These are phyloP conservation scores for Podospora sp. DNA, from an alignment of 495 filamentous ascomycete genomes.

Conservation along the genomic window DNA sequence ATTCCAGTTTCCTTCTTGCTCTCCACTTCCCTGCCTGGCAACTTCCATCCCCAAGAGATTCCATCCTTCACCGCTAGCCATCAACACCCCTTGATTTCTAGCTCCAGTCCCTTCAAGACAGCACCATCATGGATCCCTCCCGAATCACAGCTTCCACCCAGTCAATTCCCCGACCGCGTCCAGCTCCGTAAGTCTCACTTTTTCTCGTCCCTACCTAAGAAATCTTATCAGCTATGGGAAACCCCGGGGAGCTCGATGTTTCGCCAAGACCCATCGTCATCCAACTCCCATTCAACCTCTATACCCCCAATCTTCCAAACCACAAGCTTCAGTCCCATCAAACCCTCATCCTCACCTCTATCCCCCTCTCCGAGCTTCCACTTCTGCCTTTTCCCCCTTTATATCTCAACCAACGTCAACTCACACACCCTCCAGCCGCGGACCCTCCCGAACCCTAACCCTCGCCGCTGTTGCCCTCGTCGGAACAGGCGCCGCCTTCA, in stretches of 20 bases:
- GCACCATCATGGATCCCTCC: not conserved
- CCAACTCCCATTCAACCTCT: not conserved
- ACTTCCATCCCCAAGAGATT: not conserved
- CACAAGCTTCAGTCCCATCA: not conserved
- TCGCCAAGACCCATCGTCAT: not conserved
- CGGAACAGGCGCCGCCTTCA: conserved; percentile 36
- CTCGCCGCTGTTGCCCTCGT: conserved; percentile 31
- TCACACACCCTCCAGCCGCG: conserved; percentile 30
- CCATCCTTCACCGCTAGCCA: not conserved
- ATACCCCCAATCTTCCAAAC: not conserved
- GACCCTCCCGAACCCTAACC: conserved; percentile 38
- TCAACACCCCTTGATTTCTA: not conserved
- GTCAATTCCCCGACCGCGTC: not conserved
- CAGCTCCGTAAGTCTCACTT: not conserved
- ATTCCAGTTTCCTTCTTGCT: not conserved
- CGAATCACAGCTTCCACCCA: not conserved
- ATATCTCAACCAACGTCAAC: not conserved
- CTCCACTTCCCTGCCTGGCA: not conserved
- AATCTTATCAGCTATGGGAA: not conserved
- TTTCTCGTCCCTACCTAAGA: not conserved
- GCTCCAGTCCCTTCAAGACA: not conserved
- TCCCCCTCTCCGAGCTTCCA: too few relatives aligned
- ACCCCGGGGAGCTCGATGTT: not conserved
- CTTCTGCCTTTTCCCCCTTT: not conserved
- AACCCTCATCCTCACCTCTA: not conserved